Percentiles rank a stretch among this genome's conserved stretches.
Conservation (phyloP, 805 yeast genomes). For the Blastobotrys mokoenaii region DNA sequence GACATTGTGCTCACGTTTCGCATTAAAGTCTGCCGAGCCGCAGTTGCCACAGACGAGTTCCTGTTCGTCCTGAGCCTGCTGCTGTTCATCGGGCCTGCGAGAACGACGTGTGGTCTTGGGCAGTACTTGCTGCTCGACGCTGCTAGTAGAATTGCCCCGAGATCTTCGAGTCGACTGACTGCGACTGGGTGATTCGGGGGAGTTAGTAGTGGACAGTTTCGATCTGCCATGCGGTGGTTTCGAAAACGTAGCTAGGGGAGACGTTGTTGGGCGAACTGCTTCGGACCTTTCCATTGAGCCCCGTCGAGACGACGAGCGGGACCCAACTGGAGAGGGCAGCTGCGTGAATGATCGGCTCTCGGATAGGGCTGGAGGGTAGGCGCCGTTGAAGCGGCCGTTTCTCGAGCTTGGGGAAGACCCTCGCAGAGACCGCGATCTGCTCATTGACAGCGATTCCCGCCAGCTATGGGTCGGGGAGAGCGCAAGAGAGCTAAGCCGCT, state of each 20-base stretch:
- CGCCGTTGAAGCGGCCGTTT: too few species aligned
- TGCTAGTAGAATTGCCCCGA: not conserved
- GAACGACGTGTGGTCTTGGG: not conserved
- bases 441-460: constrained; percentile 11
- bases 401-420: constrained; percentile 6
- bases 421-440: constrained; percentile 11
- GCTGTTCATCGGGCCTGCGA: not conserved
- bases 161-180: not conserved
- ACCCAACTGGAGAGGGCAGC: too few species aligned
- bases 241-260: too few species aligned
- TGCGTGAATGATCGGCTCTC: too few species aligned
- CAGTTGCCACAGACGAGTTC: not conserved
- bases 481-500: constrained; percentile 14
- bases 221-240: too few species aligned
- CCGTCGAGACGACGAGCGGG: too few species aligned
- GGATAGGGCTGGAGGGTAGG: too few species aligned
- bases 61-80: not conserved
- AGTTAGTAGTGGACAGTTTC: too few species aligned
- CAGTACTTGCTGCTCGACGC: not conserved
- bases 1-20: not conserved
- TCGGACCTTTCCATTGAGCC: too few species aligned
- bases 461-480: constrained; percentile 17
- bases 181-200: not conserved
- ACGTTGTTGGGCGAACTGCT: too few species aligned
- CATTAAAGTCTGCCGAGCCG: not conserved